Evolutionary conservation across 2,329 filamentous ascomycete genomes (phyloP).

Genomic region (Davidsoniella virescens): DNA sequence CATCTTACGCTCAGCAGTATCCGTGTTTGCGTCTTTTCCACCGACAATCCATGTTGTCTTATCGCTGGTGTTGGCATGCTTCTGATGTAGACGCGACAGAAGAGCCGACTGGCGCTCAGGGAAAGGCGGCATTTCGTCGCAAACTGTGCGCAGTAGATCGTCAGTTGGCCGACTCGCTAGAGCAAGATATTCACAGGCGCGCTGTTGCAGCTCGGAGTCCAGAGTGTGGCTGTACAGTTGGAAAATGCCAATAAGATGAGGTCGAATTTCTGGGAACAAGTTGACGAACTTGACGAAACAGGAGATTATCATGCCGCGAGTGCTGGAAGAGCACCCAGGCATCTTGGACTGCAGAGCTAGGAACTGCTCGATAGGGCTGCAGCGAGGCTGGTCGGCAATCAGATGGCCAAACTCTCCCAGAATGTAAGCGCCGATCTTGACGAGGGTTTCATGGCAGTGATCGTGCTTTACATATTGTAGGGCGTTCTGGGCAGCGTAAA

Average conservation of each 20-base stretch:
- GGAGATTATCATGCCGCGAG: conserved; percentile 83
- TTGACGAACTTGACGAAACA: conserved; percentile 98
- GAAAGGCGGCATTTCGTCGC: conserved; percentile 98
- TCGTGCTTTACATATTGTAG: conserved; percentile 84
- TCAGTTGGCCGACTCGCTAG: conserved; percentile 76
- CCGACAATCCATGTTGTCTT: conserved; percentile 97
- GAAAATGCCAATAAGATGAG: conserved; percentile 81
- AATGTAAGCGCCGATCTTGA: conserved; percentile 95
- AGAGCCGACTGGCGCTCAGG: conserved; percentile 86
- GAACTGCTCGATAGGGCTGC: conserved; percentile 94
- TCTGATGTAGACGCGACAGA: conserved; percentile 82
- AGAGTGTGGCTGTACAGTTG: conserved; percentile 83
- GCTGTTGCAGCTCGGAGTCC: conserved; percentile 87
- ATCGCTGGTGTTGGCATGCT: conserved; percentile 81
- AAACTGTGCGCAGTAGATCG: conserved; percentile 80
- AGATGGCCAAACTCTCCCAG: conserved; percentile 94
- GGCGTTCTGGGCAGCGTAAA: conserved; percentile 88
- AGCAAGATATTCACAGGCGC: conserved; percentile 86
- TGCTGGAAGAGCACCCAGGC: conserved; percentile 71
- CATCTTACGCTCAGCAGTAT: conserved; percentile 63
- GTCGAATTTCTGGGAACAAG: conserved; percentile 94
- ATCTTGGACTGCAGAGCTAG: conserved; percentile 84
- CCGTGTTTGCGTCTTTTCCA: conserved; percentile 81
- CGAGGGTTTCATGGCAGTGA: conserved; percentile 87
- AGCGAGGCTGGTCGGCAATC: conserved; percentile 79